Evolutionary conservation across 2,329 filamentous ascomycete genomes (phyloP), one percentile per base, ranked within the genome.

Genomic region (Hysterium pulicare): DNA sequence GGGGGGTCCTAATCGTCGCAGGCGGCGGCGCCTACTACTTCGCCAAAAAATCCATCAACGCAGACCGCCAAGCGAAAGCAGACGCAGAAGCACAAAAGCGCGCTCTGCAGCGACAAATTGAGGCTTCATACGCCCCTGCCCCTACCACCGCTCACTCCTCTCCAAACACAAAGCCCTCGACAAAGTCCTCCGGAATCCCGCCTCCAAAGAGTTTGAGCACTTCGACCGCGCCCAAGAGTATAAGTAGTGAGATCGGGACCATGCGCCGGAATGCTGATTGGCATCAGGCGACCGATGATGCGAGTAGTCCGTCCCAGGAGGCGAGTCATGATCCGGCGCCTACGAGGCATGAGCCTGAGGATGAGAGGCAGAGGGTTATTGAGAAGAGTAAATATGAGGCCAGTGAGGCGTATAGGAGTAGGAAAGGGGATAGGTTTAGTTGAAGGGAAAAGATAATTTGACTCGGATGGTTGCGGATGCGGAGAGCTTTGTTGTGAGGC

Each of bases 341-440:
- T 8, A 94, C 88, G 40, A 75, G 83, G 51, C 90, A 95, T 69
- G 86, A 85, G 46, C 86, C 87, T 2, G 76, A 83, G 50, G 86
- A 80, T 32, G 86, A 87, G 62, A 70, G 74, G 33, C 76, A 89
- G 61, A 74, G 78, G 50, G 73, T 86, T 20, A 58, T 72, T 26
- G 87, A 90, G 67, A 94, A 89, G 75, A 86, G 88, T 66, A 95
- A 95, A 71, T 97, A 94, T 68, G 90, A 97, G 71, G 84, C 86
- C 23, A 75, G 73, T 40, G 76, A 80, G 54, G 86, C 90, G 42
- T 97, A 84, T 68, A 74, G 79, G 55, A 86, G 84, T 69, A 80
- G 76, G 47, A 94, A 89, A 66, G 93, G 93, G 3, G 90, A 97
- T 71, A 78, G 93, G 24, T 94, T 98, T 46, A 67, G 63, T 36